Evolutionary conservation across 1,284 basidiomycete species (phyloP).

Genomic region (Porogramme epimiltina): DNA sequence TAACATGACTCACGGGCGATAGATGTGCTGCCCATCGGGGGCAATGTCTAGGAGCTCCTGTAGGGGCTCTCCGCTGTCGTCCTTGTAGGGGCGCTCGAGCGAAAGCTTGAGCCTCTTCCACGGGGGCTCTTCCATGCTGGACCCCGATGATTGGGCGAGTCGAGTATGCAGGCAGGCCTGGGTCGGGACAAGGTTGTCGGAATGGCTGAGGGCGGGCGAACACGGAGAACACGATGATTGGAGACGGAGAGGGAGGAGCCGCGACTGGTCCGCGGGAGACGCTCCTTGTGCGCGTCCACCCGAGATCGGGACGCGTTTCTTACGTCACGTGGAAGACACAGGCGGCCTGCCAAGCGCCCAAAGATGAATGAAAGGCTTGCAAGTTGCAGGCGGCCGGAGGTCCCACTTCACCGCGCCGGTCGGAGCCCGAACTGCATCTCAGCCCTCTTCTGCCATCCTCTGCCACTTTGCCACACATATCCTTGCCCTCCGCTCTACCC

Average conservation of each 20-base stretch:
- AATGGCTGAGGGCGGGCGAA: not conserved
- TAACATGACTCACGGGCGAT: slow-evolving; percentile 58
- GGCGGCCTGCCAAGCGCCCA: too few species aligned
- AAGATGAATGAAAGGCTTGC: too few species aligned
- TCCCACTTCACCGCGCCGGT: too few species aligned
- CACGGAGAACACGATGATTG: not conserved
- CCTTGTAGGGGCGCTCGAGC: slow-evolving; percentile 77
- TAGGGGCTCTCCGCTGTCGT: slow-evolving; percentile 64
- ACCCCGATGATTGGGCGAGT: not conserved
- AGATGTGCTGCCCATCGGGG: slow-evolving; percentile 64
- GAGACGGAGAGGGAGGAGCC: not conserved
- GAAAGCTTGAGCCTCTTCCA: slow-evolving; percentile 68
- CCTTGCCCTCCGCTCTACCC: not conserved
- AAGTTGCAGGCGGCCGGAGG: too few species aligned
- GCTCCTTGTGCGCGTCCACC: slow-evolving; percentile 4
- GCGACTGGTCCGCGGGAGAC: not conserved
- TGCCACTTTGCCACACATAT: not conserved
- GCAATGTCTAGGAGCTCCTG: slow-evolving; percentile 70
- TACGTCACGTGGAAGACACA: too few species aligned
- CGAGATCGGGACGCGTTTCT: too few species aligned
- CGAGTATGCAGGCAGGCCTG: too few species aligned
- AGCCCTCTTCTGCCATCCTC: slow-evolving; percentile 3
- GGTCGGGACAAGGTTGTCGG: too few species aligned
- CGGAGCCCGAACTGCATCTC: not conserved
- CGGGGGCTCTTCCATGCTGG: slow-evolving; percentile 38